Evolutionary conservation across 129 eudicot species (phyloP).

Genomic region (Flaveria brownii): DNA sequence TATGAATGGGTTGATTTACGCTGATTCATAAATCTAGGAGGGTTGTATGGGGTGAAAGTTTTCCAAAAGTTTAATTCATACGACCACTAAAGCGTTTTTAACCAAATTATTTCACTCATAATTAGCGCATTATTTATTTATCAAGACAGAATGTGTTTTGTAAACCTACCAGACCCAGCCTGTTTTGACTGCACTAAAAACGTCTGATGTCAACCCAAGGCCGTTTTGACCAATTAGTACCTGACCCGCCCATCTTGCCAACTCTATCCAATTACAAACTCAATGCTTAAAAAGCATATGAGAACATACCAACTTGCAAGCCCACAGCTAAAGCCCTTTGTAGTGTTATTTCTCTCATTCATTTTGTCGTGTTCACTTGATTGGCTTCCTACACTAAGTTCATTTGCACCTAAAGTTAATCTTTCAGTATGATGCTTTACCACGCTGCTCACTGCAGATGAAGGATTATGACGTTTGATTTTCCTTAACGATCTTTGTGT

Average conservation of each 20-base stretch:
- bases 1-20: not conserved
- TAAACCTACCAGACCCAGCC: not conserved
- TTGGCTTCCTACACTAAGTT: constrained; percentile 41
- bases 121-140: not conserved
- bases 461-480: constrained; percentile 64
- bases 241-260: not conserved
- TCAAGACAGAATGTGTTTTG: not conserved
- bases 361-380: constrained; percentile 35
- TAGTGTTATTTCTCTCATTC: constrained; percentile 30
- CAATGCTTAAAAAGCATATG: not conserved
- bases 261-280: not conserved
- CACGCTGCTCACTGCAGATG: constrained; percentile 32
- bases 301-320: constrained; percentile 65
- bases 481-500: constrained; percentile 60
- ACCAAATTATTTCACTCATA: not conserved
- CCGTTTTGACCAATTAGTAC: not conserved
- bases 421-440: constrained; percentile 45
- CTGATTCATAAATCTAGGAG: not conserved
- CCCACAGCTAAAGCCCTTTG: constrained; percentile 47
- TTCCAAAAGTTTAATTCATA: not conserved
- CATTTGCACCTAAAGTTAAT: constrained; percentile 35
- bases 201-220: not conserved
- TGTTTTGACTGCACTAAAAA: not conserved
- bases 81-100: not conserved
- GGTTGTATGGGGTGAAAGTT: not conserved